Conservation (phyloP, 352 stramenopile species). For the Globisporangium nodosum region DNA sequence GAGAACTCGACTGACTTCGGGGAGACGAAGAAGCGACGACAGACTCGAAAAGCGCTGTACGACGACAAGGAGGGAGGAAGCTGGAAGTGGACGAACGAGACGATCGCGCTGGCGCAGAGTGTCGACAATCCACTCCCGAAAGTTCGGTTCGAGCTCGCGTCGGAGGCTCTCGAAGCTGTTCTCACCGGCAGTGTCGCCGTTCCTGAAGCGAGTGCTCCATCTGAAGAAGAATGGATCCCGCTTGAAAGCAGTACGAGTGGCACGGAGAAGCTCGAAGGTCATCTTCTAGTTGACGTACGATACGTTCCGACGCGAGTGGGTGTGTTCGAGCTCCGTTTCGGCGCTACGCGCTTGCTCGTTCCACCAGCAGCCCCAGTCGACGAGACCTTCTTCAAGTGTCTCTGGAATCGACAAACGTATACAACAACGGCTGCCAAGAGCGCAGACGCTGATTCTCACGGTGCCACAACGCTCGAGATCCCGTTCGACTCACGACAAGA, state of each 20-base stretch:
- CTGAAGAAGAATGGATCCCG: conserved; percentile 5
- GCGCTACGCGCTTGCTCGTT: background rate
- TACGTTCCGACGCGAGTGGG: conserved; percentile 1
- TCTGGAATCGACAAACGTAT: conserved; percentile 3
- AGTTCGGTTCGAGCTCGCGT: conserved; percentile 6
- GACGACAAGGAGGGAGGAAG: background rate
- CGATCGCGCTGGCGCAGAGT: conserved; percentile 7
- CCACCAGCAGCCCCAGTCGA: background rate
- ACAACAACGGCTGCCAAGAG: background rate
- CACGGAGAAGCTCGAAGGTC: background rate
- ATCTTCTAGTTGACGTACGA: background rate
- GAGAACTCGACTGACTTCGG: background rate
- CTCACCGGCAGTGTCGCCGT: conserved; percentile 1
- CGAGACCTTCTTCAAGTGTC: conserved; percentile 7
- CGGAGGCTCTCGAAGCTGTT: background rate
- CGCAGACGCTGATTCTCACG: too few species aligned
- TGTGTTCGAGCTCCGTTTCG: conserved; percentile 6
- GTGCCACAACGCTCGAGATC: conserved; percentile 1
- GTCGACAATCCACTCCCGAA: background rate
- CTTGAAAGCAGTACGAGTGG: background rate
- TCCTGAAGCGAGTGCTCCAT: background rate
- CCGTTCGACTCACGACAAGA: conserved; percentile 3
- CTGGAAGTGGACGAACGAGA: conserved; percentile 28
- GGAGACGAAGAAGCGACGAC: background rate
- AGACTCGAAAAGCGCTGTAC: conserved; percentile 5